A percentile compares a stretch with the other conserved stretches of the same genome.
These are phyloP conservation scores for Leccinum incarnatum DNA, from an alignment of 768 basidiomycete genomes.

Conservation along the genomic window DNA sequence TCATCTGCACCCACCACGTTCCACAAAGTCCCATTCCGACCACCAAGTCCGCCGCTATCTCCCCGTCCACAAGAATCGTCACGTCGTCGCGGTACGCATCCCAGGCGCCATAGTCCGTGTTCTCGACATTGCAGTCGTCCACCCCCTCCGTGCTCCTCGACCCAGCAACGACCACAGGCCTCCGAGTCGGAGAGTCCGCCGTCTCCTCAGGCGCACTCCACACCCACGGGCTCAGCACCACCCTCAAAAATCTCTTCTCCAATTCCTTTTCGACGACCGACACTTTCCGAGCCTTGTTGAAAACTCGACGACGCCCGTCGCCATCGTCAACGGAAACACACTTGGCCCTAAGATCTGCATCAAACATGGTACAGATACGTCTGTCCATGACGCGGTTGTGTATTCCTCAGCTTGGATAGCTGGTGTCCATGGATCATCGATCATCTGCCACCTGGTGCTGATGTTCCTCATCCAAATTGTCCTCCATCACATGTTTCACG, in stretches of 20 bases:
- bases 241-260: constrained; percentile 38
- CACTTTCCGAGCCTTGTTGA: constrained; percentile 36
- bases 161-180: constrained; percentile 32
- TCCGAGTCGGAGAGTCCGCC: constrained; percentile 27
- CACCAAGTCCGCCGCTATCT: constrained; percentile 12
- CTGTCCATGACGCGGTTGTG: constrained; percentile 31
- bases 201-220: constrained; percentile 30
- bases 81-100: constrained; percentile 34
- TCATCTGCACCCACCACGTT: constrained; percentile 39
- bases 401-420: constrained; percentile 22
- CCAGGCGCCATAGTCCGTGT: constrained; percentile 23
- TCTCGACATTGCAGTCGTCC: constrained; percentile 16
- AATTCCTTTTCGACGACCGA: constrained; percentile 44
- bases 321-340: constrained; percentile 55
- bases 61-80: constrained; percentile 28
- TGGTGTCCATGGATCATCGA: constrained; percentile 21
- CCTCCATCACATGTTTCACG: constrained; percentile 30
- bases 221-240: constrained; percentile 56
- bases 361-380: constrained; percentile 28
- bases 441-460: constrained; percentile 5
- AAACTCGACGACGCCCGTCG: constrained; percentile 59
- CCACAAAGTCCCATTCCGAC: constrained; percentile 34
- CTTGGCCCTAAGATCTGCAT: constrained; percentile 52
- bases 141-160: constrained; percentile 22
- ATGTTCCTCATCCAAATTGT: constrained; percentile 24